phyloP scores from a whole-genome alignment of 2,329 filamentous ascomycete species.

The Paraphoma chrysanthemicola region DNA sequence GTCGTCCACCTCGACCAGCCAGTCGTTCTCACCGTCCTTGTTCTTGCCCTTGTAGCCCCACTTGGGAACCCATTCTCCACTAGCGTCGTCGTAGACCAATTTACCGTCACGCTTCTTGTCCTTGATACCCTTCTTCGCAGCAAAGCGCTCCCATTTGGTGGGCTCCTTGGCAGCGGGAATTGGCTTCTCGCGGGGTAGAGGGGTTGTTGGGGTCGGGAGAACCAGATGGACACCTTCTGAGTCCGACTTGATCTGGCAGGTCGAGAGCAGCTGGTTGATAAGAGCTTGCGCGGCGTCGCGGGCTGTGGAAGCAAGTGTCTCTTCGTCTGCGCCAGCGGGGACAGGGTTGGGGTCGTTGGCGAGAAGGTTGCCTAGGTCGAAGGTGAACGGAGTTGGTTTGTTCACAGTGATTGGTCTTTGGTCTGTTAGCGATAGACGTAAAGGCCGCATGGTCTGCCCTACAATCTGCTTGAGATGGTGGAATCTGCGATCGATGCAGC shows the following conservation, averaged over 20 bases:
- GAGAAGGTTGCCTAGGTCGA: slow-evolving; percentile 87
- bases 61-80: slow-evolving; percentile 87
- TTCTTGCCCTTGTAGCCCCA: slow-evolving; percentile 96
- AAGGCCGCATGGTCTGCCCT: slow-evolving; percentile 15
- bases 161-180: slow-evolving; percentile 80
- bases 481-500: slow-evolving; percentile 43
- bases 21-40: slow-evolving; percentile 81
- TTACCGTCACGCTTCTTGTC: slow-evolving; percentile 84
- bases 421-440: slow-evolving; percentile 11
- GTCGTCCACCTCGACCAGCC: slow-evolving; percentile 90
- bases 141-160: slow-evolving; percentile 97
- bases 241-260: slow-evolving; percentile 78
- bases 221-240: slow-evolving; percentile 75
- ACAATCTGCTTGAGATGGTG: slow-evolving; percentile 41
- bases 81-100: slow-evolving; percentile 82
- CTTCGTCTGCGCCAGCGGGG: slow-evolving; percentile 65
- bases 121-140: slow-evolving; percentile 95
- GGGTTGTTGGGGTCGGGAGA: slow-evolving; percentile 73
- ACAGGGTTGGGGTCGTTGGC: slow-evolving; percentile 88
- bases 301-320: slow-evolving; percentile 73
- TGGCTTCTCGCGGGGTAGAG: slow-evolving; percentile 89
- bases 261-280: slow-evolving; percentile 92
- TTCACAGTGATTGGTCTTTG: slow-evolving; percentile 50
- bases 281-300: slow-evolving; percentile 91
- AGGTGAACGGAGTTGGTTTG: slow-evolving; percentile 89